Evolutionary conservation across 2,329 filamentous ascomycete species (phyloP).

Genomic region (Pestalotiopsis sp.): DNA sequence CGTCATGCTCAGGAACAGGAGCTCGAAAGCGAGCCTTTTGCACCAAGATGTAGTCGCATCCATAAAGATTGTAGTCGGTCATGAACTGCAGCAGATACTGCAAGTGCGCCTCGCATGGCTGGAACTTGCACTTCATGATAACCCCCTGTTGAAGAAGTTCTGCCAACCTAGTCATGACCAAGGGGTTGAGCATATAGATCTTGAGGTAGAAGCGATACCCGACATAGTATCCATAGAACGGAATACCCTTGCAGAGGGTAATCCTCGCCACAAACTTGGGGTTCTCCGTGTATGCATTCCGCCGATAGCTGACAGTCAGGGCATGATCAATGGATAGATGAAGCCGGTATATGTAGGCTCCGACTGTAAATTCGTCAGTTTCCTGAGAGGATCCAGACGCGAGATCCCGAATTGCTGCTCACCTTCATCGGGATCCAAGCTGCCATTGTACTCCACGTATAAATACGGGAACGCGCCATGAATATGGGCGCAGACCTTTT

Average conservation of each 20-base stretch:
- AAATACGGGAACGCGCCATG: constrained; percentile 96
- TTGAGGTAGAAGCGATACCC: constrained; percentile 92
- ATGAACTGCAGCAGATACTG: constrained; percentile 96
- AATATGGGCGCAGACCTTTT: constrained; percentile 94
- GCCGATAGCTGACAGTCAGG: constrained; percentile 80
- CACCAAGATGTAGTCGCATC: constrained; percentile 83
- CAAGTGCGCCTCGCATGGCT: constrained; percentile 92
- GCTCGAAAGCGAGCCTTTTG: constrained; percentile 71
- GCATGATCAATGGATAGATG: constrained; percentile 91
- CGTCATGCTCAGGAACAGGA: constrained; percentile 72
- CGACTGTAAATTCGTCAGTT: constrained; percentile 52
- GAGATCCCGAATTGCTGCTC: constrained; percentile 27
- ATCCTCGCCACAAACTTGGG: constrained; percentile 83
- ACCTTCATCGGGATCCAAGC: constrained; percentile 70
- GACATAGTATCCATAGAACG: constrained; percentile 95
- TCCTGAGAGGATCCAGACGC: not conserved
- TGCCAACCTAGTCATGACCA: constrained; percentile 82
- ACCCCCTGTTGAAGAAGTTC: constrained; percentile 88
- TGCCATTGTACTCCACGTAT: constrained; percentile 84
- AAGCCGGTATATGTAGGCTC: constrained; percentile 74
- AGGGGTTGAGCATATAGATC: constrained; percentile 89
- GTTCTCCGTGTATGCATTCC: constrained; percentile 69
- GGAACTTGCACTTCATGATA: constrained; percentile 80
- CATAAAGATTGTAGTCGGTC: constrained; percentile 97
- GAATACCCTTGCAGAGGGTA: constrained; percentile 87